phyloP scores from a whole-genome alignment of 257 asterid species.

The Sherardia arvensis region DNA sequence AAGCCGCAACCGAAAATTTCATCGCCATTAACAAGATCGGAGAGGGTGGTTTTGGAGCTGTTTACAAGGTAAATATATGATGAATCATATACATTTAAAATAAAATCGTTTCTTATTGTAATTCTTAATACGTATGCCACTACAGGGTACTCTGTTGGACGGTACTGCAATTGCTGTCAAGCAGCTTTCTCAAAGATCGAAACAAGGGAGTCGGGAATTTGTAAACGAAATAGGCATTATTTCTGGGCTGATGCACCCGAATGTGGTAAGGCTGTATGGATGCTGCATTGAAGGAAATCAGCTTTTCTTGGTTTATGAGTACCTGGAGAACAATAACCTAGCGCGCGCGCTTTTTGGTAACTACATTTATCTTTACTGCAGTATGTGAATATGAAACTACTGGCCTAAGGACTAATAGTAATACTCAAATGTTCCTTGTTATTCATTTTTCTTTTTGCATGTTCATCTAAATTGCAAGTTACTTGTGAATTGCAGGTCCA shows the following conservation, averaged over 20 bases:
- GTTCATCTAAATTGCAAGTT: not conserved
- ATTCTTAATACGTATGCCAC: not conserved
- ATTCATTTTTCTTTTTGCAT: not conserved
- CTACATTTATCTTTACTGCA: not conserved
- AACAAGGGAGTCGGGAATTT: constrained; percentile 61
- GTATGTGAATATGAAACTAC: not conserved
- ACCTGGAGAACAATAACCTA: constrained; percentile 59
- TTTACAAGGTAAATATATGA: constrained; percentile 44
- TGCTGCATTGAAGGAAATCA: constrained; percentile 63
- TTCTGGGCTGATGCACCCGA: constrained; percentile 55
- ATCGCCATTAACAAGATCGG: constrained; percentile 46
- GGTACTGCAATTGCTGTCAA: constrained; percentile 57
- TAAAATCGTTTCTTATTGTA: not conserved
- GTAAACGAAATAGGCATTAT: constrained; percentile 58
- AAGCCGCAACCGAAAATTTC: constrained; percentile 52
- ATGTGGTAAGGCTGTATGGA: constrained; percentile 55
- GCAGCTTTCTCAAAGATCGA: constrained; percentile 51
- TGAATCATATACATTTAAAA: not conserved
- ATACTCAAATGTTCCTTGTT: not conserved
- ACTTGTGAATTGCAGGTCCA: constrained; percentile 29
- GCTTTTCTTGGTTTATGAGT: constrained; percentile 53
- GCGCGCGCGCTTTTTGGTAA: constrained; percentile 50
- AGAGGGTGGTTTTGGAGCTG: constrained; percentile 70
- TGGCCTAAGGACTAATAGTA: not conserved
- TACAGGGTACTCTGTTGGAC: constrained; percentile 49